phyloP scores from a whole-genome alignment of 75 land plant genomes.

The Chamaecyparis obtusa region DNA sequence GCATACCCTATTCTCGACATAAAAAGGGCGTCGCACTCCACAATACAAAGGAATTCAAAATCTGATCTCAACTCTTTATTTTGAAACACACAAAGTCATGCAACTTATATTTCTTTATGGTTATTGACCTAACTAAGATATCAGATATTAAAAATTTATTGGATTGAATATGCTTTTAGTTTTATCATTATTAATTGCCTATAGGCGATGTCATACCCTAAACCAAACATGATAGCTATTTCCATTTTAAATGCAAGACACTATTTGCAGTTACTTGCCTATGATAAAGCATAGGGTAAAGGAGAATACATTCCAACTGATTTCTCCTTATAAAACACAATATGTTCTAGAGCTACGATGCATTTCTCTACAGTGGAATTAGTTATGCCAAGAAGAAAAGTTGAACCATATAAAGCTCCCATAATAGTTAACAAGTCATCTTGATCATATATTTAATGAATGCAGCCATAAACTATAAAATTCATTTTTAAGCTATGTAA shows the following conservation, averaged over 20 bases:
- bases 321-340: constrained; percentile 67
- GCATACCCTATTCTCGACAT: no score
- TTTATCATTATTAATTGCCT: not conserved
- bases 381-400: constrained; percentile 58
- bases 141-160: not conserved
- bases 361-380: constrained; percentile 61
- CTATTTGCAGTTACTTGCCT: constrained; percentile 29
- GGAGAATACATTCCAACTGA: constrained; percentile 79
- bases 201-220: not conserved
- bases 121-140: not conserved
- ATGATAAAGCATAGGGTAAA: constrained; percentile 71
- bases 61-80: no score
- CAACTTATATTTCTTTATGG: not conserved
- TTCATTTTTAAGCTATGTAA: not conserved
- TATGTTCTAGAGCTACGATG: no score
- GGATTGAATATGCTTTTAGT: not conserved
- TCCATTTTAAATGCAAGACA: not conserved
- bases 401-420: constrained; percentile 66
- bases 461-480: not conserved
- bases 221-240: not conserved
- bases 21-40: no score
- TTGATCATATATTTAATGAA: constrained; percentile 32
- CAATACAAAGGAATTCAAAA: no score
- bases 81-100: constrained; percentile 21
- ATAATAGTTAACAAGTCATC: constrained; percentile 46